These are phyloP conservation scores for Suhomyces emberorum DNA, from an alignment of 805 yeast species.

Conservation along the genomic window DNA sequence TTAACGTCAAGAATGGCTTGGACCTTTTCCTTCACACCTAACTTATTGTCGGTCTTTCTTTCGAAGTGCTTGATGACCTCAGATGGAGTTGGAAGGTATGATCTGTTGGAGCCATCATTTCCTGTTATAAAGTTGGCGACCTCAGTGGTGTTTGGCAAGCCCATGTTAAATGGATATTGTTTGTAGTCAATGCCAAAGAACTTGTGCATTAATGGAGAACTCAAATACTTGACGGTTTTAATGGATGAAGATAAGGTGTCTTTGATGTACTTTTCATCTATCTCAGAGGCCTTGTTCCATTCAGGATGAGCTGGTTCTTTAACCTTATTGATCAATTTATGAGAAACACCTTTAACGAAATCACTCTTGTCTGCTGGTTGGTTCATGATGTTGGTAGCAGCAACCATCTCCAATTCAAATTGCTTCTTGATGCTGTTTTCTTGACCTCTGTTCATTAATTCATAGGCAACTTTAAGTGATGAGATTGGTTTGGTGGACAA, in stretches of 20 bases:
- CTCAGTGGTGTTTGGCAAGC: conserved; percentile 72
- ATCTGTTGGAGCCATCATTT: conserved; percentile 58
- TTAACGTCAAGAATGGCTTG: conserved; percentile 58
- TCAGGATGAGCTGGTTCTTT: conserved; percentile 47
- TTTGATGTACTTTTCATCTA: conserved; percentile 16
- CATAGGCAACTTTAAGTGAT: conserved; percentile 71
- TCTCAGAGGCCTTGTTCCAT: conserved; percentile 34
- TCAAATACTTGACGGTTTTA: conserved; percentile 22
- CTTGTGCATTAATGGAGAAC: conserved; percentile 35
- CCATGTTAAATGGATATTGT: conserved; percentile 63
- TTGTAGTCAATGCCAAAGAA: conserved; percentile 39
- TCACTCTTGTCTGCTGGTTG: conserved; percentile 49
- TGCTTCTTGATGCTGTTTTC: conserved; percentile 59
- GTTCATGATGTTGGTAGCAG: conserved; percentile 74
- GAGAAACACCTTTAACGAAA: conserved; percentile 66
- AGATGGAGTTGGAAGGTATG: conserved; percentile 62
- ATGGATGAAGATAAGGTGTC: conserved; percentile 18
- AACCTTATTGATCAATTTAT: conserved; percentile 60
- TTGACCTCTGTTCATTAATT: conserved; percentile 61
- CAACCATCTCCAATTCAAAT: conserved; percentile 64
- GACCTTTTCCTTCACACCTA: conserved; percentile 62
- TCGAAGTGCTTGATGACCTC: conserved; percentile 68
- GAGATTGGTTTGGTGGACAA: conserved; percentile 69
- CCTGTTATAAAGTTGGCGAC: conserved; percentile 69
- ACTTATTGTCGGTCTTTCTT: conserved; percentile 45